These are phyloP conservation scores for Pittosporum tobira DNA, from an alignment of 129 eudicot genomes.

Conservation along the genomic window DNA sequence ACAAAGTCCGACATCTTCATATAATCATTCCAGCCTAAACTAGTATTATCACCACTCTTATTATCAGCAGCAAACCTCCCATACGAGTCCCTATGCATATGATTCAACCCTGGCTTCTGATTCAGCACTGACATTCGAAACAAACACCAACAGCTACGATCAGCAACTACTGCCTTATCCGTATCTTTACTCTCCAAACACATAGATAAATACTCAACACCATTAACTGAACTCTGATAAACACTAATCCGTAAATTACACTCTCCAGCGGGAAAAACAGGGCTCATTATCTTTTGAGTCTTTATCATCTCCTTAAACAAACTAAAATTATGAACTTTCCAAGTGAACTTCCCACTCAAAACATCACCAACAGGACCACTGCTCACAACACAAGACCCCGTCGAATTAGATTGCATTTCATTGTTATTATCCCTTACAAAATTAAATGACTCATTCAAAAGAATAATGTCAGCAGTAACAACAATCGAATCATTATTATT, in stretches of 20 bases:
- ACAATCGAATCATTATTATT: conserved; percentile 47
- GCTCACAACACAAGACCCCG: conserved; percentile 20
- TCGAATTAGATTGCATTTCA: conserved; percentile 36
- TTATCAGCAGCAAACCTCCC: conserved; percentile 96
- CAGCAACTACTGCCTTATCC: conserved; percentile 38
- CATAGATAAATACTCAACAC: conserved; percentile 80
- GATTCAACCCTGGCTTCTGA: conserved; percentile 79
- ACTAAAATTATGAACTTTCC: conserved; percentile 90
- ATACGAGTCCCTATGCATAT: conserved; percentile 85
- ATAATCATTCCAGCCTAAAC: conserved; percentile 98
- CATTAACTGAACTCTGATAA: conserved; percentile 79
- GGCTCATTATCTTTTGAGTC: conserved; percentile 94
- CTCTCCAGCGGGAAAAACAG: conserved; percentile 85
- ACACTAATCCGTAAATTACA: conserved; percentile 88
- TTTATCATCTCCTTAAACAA: conserved; percentile 84
- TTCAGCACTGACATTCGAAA: conserved; percentile 93
- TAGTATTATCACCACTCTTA: conserved; percentile 92
- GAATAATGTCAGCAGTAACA: conserved; percentile 74
- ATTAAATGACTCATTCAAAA: conserved; percentile 54
- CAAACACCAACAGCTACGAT: conserved; percentile 94
- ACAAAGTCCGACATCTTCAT: conserved; percentile 86
- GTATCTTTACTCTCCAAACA: conserved; percentile 95
- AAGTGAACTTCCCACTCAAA: conserved; percentile 90
- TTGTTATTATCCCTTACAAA: conserved; percentile 56
- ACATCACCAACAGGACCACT: conserved; percentile 49